Percentiles rank a stretch among this genome's conserved stretches.
These are phyloP conservation scores for Acacia acuminata DNA, from an alignment of 306 rosid species.

Conservation along the genomic window DNA sequence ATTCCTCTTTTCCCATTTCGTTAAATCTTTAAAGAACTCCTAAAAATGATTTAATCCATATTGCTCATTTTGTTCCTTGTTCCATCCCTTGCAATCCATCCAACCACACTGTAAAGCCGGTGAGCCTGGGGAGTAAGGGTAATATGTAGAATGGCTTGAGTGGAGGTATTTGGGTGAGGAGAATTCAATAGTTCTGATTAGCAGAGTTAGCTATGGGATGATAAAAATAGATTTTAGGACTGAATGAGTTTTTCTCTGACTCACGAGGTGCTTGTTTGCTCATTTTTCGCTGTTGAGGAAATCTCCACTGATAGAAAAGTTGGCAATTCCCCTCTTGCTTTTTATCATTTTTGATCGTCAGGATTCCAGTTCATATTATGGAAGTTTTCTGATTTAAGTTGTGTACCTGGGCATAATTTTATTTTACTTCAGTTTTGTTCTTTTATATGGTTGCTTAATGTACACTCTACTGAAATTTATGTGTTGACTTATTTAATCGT, in stretches of 20 bases:
- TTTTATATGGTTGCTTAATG: conserved; percentile 10
- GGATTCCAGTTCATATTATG: conserved; percentile 4
- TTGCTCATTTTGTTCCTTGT: neutral
- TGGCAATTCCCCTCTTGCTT: neutral
- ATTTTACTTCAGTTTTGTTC: conserved; percentile 3
- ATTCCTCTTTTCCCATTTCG: neutral
- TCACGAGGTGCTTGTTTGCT: neutral
- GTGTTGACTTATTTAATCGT: conserved; percentile 37
- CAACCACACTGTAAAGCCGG: neutral
- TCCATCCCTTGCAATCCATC: neutral
- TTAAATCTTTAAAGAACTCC: neutral
- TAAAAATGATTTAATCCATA: neutral
- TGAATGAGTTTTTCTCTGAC: neutral
- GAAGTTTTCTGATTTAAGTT: conserved; percentile 6
- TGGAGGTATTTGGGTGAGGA: neutral
- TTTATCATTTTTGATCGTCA: conserved; percentile 15
- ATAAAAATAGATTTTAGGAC: conserved; percentile 2
- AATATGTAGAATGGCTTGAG: neutral
- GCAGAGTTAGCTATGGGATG: conserved; percentile 1
- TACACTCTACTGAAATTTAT: conserved; percentile 18
- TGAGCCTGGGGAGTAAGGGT: neutral
- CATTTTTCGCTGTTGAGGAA: neutral
- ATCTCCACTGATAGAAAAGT: neutral
- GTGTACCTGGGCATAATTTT: conserved; percentile 8
- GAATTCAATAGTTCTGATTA: conserved; percentile 12